A percentile compares a stretch with the other conserved stretches of the same genome.
These are phyloP conservation scores for Colletotrichum costaricense DNA, from an alignment of 2,329 filamentous ascomycete genomes.

Conservation along the genomic window DNA sequence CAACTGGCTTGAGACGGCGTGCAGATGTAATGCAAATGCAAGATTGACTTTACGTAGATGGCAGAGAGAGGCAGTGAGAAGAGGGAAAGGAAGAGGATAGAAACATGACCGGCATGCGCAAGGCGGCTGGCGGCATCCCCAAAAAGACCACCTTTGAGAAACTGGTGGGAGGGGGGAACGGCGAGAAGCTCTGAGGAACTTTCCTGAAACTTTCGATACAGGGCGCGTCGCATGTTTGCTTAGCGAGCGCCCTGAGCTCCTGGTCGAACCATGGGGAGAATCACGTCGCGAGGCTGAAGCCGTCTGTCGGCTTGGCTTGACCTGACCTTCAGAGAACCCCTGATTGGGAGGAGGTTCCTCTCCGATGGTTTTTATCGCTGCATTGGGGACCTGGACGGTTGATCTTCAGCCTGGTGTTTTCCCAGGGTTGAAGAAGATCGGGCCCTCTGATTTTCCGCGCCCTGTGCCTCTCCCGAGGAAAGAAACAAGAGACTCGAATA, in stretches of 20 bases:
- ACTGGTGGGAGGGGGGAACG: neutral
- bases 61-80: neutral
- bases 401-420: conserved; percentile 5
- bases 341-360: neutral
- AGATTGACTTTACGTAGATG: conserved; percentile 7
- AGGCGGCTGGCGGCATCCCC: conserved; percentile 9
- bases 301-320: neutral
- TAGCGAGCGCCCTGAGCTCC: conserved; percentile 29
- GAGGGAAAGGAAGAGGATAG: neutral
- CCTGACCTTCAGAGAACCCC: neutral
- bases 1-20: conserved; percentile 9
- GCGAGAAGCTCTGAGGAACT: conserved; percentile 18
- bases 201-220: conserved; percentile 42
- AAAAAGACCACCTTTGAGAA: neutral
- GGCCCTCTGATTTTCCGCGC: conserved; percentile 1
- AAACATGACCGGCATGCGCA: conserved; percentile 21
- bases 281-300: conserved; percentile 23
- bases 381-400: neutral
- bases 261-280: neutral
- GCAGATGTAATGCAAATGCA: conserved; percentile 11
- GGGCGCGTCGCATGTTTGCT: conserved; percentile 41
- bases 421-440: neutral
- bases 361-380: neutral
- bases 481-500: neutral
- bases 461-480: neutral